These are phyloP conservation scores for Juncus effusus DNA, from an alignment of 176 grass and related monocot genomes.

Conservation along the genomic window DNA sequence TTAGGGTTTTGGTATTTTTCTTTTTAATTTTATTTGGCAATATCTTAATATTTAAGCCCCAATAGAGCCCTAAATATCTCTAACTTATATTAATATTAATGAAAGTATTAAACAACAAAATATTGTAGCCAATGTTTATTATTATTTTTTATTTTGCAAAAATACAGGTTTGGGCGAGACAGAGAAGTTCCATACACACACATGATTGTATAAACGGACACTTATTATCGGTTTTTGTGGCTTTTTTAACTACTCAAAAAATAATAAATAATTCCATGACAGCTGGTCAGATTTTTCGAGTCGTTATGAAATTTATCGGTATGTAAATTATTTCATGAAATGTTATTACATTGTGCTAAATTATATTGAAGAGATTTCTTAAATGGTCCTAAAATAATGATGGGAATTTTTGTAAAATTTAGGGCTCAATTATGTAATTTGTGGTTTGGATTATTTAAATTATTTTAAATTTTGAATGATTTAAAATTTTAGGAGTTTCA, in stretches of 20 bases:
- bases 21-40: too few relatives aligned
- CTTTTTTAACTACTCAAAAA: conserved; percentile 50
- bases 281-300: conserved; percentile 60
- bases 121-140: not conserved
- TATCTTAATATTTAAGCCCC: too few relatives aligned
- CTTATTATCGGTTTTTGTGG: conserved; percentile 69
- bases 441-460: too few relatives aligned
- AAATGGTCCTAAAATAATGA: too few relatives aligned
- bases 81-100: not conserved
- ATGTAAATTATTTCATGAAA: not conserved
- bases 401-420: too few relatives aligned
- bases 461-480: conserved; percentile 19
- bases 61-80: not conserved
- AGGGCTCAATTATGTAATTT: too few relatives aligned
- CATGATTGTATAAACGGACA: conserved; percentile 95
- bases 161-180: conserved; percentile 84
- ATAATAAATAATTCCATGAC: conserved; percentile 70
- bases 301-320: conserved; percentile 74
- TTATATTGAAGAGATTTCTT: too few relatives aligned
- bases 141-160: not conserved
- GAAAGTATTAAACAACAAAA: not conserved
- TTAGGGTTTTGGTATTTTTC: too few relatives aligned
- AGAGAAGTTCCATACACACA: conserved; percentile 64
- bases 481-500: conserved; percentile 57
- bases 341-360: too few relatives aligned